phyloP scores from a whole-genome alignment of 371 early-diverging fungal species.

The Mortierella sp. region DNA sequence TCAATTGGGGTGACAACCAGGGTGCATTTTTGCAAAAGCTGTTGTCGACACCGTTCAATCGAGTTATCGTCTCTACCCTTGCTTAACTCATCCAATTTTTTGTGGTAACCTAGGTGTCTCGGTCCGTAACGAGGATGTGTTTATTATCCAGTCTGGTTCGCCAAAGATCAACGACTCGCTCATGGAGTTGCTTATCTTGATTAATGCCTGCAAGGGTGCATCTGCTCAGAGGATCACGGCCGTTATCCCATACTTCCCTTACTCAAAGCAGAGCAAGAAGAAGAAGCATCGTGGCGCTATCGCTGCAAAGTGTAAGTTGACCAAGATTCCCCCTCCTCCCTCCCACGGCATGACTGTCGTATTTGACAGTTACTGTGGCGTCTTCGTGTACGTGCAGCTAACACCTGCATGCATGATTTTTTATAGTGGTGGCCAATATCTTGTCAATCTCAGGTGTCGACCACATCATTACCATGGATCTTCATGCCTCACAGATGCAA shows the following conservation, averaged over 20 bases:
- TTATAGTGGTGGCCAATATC: conserved; percentile 93
- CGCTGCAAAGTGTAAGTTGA: conserved; percentile 85
- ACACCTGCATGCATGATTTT: not conserved
- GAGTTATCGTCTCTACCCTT: too few species aligned
- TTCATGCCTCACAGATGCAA: conserved; percentile 94
- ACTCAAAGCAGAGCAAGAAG: conserved; percentile 96
- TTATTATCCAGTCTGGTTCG: conserved; percentile 95
- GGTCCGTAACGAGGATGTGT: conserved; percentile 96
- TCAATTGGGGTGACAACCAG: not conserved
- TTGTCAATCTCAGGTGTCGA: conserved; percentile 95
- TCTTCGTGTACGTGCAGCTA: not conserved
- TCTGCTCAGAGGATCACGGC: conserved; percentile 91
- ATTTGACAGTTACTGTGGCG: conserved; percentile 2
- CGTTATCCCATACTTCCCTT: conserved; percentile 96
- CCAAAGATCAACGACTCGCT: conserved; percentile 92
- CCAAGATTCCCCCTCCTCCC: not conserved
- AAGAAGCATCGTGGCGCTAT: conserved; percentile 95
- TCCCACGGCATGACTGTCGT: not conserved
- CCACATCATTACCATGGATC: conserved; percentile 97
- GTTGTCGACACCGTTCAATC: too few species aligned
- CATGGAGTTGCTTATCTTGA: conserved; percentile 97
- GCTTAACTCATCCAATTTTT: not conserved
- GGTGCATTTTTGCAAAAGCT: too few species aligned
- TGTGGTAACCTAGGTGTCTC: conserved; percentile 77
- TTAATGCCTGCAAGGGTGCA: conserved; percentile 92